phyloP scores from a whole-genome alignment of 1,284 basidiomycete species.

The Apiotrichum mycotoxinovorans region DNA sequence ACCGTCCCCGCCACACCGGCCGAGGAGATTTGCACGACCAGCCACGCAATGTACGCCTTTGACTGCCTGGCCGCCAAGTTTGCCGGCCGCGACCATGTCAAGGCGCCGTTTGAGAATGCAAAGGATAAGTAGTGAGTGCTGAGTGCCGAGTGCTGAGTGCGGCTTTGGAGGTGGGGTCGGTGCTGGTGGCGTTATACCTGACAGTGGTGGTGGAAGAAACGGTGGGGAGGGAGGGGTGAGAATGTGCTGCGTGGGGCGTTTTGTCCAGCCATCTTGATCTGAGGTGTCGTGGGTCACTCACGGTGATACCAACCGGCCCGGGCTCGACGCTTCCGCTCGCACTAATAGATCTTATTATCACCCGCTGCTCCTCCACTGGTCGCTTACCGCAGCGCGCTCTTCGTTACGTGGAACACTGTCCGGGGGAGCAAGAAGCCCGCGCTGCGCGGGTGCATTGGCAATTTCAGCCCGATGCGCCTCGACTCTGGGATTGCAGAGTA shows the following conservation, averaged over 20 bases:
- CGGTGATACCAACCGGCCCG: too few relatives aligned
- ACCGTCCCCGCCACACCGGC: slow-evolving; percentile 16
- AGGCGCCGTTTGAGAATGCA: slow-evolving; percentile 27
- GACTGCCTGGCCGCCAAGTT: slow-evolving; percentile 51
- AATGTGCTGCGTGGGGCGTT: too few relatives aligned
- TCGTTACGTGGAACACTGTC: slow-evolving; percentile 88
- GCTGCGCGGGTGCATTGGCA: slow-evolving; percentile 92
- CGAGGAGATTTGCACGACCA: slow-evolving; percentile 30
- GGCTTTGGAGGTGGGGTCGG: too few relatives aligned
- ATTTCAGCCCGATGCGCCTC: slow-evolving; percentile 74
- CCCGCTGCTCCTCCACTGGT: too few relatives aligned
- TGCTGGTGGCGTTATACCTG: neutral
- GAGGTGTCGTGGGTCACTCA: too few relatives aligned
- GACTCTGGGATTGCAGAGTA: slow-evolving; percentile 80
- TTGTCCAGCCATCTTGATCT: too few relatives aligned
- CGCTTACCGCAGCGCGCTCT: slow-evolving; percentile 89
- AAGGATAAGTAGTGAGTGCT: slow-evolving; percentile 34
- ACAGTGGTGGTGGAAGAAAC: neutral
- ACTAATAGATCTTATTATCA: too few relatives aligned
- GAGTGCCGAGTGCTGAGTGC: neutral
- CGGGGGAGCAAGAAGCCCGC: slow-evolving; percentile 52
- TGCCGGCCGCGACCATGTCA: slow-evolving; percentile 13
- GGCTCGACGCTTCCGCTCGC: too few relatives aligned
- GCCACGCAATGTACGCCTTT: slow-evolving; percentile 55
- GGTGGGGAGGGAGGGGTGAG: too few relatives aligned